Evolutionary conservation across 768 basidiomycete genomes (phyloP).

Genomic region (Xerocomellus chrysenteron): DNA sequence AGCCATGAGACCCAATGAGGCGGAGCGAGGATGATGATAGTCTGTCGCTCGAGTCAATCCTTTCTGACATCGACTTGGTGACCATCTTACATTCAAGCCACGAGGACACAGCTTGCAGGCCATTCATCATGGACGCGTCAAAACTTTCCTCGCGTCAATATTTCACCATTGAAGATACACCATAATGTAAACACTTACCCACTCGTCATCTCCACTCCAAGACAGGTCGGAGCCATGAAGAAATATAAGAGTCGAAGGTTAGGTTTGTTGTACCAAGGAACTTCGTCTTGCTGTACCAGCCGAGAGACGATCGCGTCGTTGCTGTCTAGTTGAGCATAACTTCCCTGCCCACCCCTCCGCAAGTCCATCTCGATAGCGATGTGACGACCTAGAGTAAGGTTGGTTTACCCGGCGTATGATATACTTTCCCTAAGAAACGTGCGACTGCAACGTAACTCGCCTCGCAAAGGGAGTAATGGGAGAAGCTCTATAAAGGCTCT

Average conservation of each 20-base stretch:
- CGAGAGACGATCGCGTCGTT: too few relatives aligned
- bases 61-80: not conserved
- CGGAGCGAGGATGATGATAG: conserved; percentile 51
- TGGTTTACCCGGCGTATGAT: too few relatives aligned
- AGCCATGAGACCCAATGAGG: conserved; percentile 40
- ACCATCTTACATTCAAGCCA: conserved; percentile 50
- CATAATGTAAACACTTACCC: not conserved
- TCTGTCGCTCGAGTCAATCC: conserved; percentile 31
- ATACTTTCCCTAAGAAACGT: too few relatives aligned
- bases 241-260: conserved; percentile 57
- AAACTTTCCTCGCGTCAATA: conserved; percentile 4
- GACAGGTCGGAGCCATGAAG: conserved; percentile 45
- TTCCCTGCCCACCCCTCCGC: too few relatives aligned
- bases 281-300: not conserved
- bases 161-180: not conserved
- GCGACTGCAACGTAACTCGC: too few relatives aligned
- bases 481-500: too few relatives aligned
- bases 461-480: too few relatives aligned
- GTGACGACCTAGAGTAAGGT: too few relatives aligned
- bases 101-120: conserved; percentile 55
- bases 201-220: conserved; percentile 15
- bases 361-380: too few relatives aligned
- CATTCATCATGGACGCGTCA: conserved; percentile 58
- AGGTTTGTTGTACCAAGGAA: conserved; percentile 60
- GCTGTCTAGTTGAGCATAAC: too few relatives aligned